Conservation (phyloP, 2,329 filamentous ascomycete species). For the Geosmithia putterillii region DNA sequence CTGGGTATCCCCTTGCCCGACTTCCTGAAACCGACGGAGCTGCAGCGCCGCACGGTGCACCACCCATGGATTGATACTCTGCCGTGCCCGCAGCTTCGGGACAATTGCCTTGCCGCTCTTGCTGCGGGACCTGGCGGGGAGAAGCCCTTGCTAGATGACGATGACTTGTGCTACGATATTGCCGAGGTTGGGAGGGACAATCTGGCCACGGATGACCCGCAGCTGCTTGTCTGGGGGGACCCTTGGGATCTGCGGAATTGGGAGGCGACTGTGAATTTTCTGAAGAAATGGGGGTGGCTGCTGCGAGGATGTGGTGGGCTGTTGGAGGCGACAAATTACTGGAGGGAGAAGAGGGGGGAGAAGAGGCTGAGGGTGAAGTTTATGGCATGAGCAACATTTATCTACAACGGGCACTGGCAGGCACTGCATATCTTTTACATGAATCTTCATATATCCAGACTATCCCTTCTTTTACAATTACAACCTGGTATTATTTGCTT, state of each 20-base stretch:
- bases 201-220: neutral
- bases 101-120: conserved; percentile 14
- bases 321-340: conserved; percentile 19
- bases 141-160: neutral
- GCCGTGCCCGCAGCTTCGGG: conserved; percentile 17
- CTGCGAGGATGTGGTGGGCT: conserved; percentile 21
- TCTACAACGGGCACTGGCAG: no score
- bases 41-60: conserved; percentile 8
- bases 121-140: conserved; percentile 1
- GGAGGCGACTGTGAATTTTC: conserved; percentile 30
- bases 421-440: no score
- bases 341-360: conserved; percentile 9
- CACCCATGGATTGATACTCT: conserved; percentile 23
- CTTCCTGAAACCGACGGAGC: conserved; percentile 1
- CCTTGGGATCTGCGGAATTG: conserved; percentile 29
- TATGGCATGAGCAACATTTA: neutral
- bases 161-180: neutral
- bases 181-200: neutral
- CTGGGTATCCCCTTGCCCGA: neutral
- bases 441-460: no score
- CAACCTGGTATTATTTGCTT: no score
- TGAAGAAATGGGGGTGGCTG: conserved; percentile 29
- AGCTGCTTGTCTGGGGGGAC: conserved; percentile 33
- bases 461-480: no score
- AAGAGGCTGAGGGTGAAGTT: neutral